Base-by-base conservation (phyloP, 495 filamentous ascomycete genomes). In the Talaromyces liani region DNA sequence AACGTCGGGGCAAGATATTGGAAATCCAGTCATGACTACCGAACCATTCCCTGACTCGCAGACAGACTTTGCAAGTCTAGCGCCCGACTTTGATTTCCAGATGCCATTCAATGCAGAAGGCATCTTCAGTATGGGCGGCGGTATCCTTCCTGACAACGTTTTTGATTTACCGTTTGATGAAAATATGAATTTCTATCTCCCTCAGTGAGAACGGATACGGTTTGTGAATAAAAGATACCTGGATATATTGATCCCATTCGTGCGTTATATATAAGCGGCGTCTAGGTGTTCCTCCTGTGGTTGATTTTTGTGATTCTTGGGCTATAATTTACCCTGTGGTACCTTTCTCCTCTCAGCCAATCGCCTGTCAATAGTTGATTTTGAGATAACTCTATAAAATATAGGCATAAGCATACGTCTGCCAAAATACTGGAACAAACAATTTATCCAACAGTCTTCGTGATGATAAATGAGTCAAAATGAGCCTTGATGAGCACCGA, bases 61-160 rank as follows among this genome's bases (percentile, higher is more conserved):
- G 24, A 31, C 47, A 8, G 58, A 41, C 8, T 65, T 31, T 39
- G 22, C 41, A 27, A 70, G 61, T 25, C 69, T 76, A 45, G 61
- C 67, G 1, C 69, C 72, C 0, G 74, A 75, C 6, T 18, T 77
- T 6, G 73, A 70, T 0, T 65, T 71, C 25, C 70, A 71, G 51
- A 62, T 72, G 0, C 65, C 57, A 1, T 70, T 74, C 34, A 67
- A 72, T 22, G 63, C 74, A 25, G 67, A 74, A 55, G 68, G 72
- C 36, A 58, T 78, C 34, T 70, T 72, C 20, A 66, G 68, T n/a
- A 41, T 80, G 53, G 53, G 53, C 4, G 75, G 63, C 3, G 75
- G 62, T 59, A 72, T 79, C 68, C 59, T 79, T 56, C 77, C 76
- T 7, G 75, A 77, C 54, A 72, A 72, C 10, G 53, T 79, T 16